A percentile compares a stretch with the other conserved stretches of the same genome.
These are phyloP conservation scores for Polyplosphaeria fusca DNA, from an alignment of 495 filamentous ascomycete species.

Conservation along the genomic window DNA sequence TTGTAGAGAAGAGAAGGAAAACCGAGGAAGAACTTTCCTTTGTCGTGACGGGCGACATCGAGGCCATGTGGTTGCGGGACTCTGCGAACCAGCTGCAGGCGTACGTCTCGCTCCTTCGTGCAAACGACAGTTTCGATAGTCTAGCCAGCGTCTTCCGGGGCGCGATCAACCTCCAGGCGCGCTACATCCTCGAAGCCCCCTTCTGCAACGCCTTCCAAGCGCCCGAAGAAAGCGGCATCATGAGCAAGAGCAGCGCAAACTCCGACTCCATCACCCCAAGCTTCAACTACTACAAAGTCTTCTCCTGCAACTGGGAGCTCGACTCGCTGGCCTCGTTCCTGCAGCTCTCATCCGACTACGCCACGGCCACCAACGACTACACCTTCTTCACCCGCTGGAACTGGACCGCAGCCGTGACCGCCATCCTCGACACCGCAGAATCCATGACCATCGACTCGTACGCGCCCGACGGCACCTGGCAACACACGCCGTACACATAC, in stretches of 20 bases:
- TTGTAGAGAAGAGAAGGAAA: not conserved
- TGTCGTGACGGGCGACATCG: slow-evolving; percentile 62
- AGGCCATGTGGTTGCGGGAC: slow-evolving; percentile 71
- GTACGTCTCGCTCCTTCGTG: slow-evolving; percentile 56
- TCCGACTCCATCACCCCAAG: slow-evolving; percentile 48
- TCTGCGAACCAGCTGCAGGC: slow-evolving; percentile 64
- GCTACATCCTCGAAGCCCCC: slow-evolving; percentile 57
- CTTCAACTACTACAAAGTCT: slow-evolving; percentile 53
- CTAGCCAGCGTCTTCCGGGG: slow-evolving; percentile 60
- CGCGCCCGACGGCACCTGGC: slow-evolving; percentile 51
- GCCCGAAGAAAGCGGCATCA: slow-evolving; percentile 53
- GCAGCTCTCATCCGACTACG: slow-evolving; percentile 57
- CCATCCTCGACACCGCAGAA: slow-evolving; percentile 53
- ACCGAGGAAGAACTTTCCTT: slow-evolving; percentile 56
- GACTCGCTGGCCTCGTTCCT: slow-evolving; percentile 65
- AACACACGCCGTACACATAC: slow-evolving; percentile 58
- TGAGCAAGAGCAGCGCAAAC: slow-evolving; percentile 47
- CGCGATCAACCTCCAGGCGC: slow-evolving; percentile 63
- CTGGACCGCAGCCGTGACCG: slow-evolving; percentile 56
- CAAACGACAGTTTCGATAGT: slow-evolving; percentile 46
- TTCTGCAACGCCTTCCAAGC: slow-evolving; percentile 67
- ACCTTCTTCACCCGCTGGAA: slow-evolving; percentile 58
- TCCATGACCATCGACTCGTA: slow-evolving; percentile 60
- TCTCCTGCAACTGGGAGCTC: slow-evolving; percentile 66
- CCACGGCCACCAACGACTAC: slow-evolving; percentile 51